Conservation (phyloP, 192 early-diverging fungal species). For the Gonapodya prolifera region DNA sequence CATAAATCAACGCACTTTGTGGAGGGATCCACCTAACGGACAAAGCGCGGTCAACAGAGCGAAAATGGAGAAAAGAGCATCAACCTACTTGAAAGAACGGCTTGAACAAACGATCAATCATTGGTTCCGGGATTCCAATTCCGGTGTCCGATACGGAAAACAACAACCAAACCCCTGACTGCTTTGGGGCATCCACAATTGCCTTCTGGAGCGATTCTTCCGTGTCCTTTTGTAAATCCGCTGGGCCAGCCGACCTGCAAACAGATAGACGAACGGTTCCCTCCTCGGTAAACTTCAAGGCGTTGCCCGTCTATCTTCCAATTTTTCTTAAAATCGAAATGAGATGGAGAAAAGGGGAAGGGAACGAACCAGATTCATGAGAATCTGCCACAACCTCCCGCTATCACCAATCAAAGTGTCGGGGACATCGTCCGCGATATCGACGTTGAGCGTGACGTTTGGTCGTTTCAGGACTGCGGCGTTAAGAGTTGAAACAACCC, state of each 20-base stretch:
- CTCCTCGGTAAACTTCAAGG: conserved; percentile 37
- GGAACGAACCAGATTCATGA: conserved; percentile 26
- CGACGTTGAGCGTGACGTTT: neutral
- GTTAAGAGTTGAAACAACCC: neutral
- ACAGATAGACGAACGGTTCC: conserved; percentile 16
- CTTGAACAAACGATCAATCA: conserved; percentile 40
- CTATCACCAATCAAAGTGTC: conserved; percentile 27
- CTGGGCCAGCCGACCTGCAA: conserved; percentile 19
- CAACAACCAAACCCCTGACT: neutral
- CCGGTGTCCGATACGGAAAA: conserved; percentile 39
- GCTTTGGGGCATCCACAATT: neutral
- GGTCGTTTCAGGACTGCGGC: neutral
- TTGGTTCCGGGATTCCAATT: conserved; percentile 43
- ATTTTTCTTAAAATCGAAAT: neutral
- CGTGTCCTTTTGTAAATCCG: too few species aligned
- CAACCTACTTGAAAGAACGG: conserved; percentile 49
- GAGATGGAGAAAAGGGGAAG: neutral
- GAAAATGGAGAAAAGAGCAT: neutral
- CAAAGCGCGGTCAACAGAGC: neutral
- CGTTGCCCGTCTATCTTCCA: conserved; percentile 18
- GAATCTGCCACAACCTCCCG: conserved; percentile 37
- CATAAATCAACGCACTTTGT: neutral
- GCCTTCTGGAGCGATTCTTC: too few species aligned
- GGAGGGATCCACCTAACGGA: neutral
- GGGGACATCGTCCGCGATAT: neutral